phyloP scores from a whole-genome alignment of 331 rosid species.

The Telfairia occidentalis region DNA sequence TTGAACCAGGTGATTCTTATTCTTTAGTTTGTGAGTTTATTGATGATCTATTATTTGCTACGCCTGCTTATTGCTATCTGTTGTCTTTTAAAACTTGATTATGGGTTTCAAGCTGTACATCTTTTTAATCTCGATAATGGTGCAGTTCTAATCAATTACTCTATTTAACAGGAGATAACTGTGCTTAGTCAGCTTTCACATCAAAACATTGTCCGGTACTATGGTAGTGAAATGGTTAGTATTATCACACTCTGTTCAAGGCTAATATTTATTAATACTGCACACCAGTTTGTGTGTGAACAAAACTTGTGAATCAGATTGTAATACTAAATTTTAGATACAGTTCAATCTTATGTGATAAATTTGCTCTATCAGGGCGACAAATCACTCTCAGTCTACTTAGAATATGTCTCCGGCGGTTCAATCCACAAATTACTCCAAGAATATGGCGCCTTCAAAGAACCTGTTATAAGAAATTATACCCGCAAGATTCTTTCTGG shows the following conservation, averaged over 20 bases:
- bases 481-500: constrained; percentile 82
- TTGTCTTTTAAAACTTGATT: background rate
- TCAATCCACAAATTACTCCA: constrained; percentile 82
- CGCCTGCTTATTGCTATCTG: background rate
- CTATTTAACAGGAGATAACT: constrained; percentile 66
- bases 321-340: background rate
- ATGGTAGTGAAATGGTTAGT: constrained; percentile 85
- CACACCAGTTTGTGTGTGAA: background rate
- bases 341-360: constrained; percentile 12
- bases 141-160: constrained; percentile 10
- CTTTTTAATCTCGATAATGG: background rate
- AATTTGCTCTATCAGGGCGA: constrained; percentile 39
- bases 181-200: constrained; percentile 76
- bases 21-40: background rate
- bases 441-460: constrained; percentile 75
- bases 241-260: background rate
- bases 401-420: constrained; percentile 91
- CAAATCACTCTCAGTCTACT: constrained; percentile 61
- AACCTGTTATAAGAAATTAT: constrained; percentile 77
- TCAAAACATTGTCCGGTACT: constrained; percentile 77
- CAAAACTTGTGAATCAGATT: background rate
- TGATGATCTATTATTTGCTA: constrained; percentile 2
- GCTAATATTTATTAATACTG: background rate
- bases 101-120: background rate
- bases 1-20: constrained; percentile 55